These are phyloP conservation scores for Suhomyces wounanorum DNA, from an alignment of 1,139 yeast genomes.

Conservation along the genomic window DNA sequence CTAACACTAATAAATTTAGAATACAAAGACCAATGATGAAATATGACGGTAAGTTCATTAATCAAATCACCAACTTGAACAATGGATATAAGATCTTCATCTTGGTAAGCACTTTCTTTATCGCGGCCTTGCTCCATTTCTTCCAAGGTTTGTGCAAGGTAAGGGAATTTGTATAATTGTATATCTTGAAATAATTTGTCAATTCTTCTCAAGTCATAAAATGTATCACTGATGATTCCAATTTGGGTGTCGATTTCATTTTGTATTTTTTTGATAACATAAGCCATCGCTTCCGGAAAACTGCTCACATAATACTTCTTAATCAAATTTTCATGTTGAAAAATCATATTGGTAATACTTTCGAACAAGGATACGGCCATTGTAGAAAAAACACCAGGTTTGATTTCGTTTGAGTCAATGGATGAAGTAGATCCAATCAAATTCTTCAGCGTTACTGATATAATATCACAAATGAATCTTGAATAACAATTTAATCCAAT, in stretches of 20 bases:
- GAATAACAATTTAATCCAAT: constrained; percentile 82
- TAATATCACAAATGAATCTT: constrained; percentile 79
- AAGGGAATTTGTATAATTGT: constrained; percentile 57
- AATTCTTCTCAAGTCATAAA: constrained; percentile 70
- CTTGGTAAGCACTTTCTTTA: constrained; percentile 10
- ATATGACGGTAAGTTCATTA: constrained; percentile 70
- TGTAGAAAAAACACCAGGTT: constrained; percentile 58
- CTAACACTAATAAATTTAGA: constrained; percentile 70
- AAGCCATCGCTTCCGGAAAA: constrained; percentile 56
- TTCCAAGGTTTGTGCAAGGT: constrained; percentile 31
- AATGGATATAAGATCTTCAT: constrained; percentile 43
- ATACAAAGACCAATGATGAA: constrained; percentile 87
- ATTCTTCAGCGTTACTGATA: constrained; percentile 73
- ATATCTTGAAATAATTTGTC: constrained; percentile 60
- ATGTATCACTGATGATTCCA: constrained; percentile 83
- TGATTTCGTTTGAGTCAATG: constrained; percentile 33
- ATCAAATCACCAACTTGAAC: constrained; percentile 59
- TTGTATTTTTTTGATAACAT: constrained; percentile 73
- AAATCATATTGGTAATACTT: constrained; percentile 78
- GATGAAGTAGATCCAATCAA: constrained; percentile 48
- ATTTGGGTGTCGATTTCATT: constrained; percentile 90
- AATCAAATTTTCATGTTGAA: constrained; percentile 83
- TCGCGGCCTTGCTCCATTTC: constrained; percentile 10
- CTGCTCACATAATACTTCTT: constrained; percentile 64
- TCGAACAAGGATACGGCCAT: constrained; percentile 79